Evolutionary conservation across 768 basidiomycete species (phyloP).

Genomic region (Podaxis rugospora): DNA sequence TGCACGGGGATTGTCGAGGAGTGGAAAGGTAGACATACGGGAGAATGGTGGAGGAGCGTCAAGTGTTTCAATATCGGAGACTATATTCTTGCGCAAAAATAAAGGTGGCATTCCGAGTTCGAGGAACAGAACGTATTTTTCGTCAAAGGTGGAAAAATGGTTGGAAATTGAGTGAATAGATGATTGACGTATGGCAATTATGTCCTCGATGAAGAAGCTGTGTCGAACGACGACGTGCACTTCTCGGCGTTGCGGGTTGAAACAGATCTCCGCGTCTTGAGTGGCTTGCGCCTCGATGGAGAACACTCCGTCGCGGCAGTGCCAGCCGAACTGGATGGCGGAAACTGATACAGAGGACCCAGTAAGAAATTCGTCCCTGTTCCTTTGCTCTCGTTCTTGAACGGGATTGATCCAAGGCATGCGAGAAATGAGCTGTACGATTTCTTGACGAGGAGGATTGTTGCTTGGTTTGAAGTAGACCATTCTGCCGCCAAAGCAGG

Average conservation of each 20-base stretch:
- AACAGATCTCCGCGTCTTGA: conserved; percentile 26
- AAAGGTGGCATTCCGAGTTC: conserved; percentile 31
- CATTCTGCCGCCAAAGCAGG: conserved; percentile 26
- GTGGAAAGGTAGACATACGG: conserved; percentile 7
- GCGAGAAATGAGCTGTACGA: conserved; percentile 32
- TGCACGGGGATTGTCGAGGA: conserved; percentile 30
- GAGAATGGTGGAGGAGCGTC: background rate
- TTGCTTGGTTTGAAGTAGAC: conserved; percentile 30
- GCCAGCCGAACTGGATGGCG: conserved; percentile 56
- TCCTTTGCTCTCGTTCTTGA: conserved; percentile 29
- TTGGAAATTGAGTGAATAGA: conserved; percentile 37
- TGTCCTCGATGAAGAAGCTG: conserved; percentile 19
- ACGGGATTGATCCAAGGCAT: conserved; percentile 40
- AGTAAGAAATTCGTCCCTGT: conserved; percentile 25
- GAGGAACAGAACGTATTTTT: conserved; percentile 36
- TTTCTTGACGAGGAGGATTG: conserved; percentile 22
- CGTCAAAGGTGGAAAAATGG: conserved; percentile 24
- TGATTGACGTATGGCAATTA: conserved; percentile 40
- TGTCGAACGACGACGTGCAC: conserved; percentile 32
- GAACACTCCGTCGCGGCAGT: conserved; percentile 51
- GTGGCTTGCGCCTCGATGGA: conserved; percentile 40
- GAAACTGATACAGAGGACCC: conserved; percentile 24
- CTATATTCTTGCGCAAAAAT: conserved; percentile 4
- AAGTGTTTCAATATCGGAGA: background rate
- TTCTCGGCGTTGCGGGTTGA: conserved; percentile 42